Evolutionary conservation across 192 early-diverging fungal species (phyloP).

Genomic region (Podila horticola): DNA sequence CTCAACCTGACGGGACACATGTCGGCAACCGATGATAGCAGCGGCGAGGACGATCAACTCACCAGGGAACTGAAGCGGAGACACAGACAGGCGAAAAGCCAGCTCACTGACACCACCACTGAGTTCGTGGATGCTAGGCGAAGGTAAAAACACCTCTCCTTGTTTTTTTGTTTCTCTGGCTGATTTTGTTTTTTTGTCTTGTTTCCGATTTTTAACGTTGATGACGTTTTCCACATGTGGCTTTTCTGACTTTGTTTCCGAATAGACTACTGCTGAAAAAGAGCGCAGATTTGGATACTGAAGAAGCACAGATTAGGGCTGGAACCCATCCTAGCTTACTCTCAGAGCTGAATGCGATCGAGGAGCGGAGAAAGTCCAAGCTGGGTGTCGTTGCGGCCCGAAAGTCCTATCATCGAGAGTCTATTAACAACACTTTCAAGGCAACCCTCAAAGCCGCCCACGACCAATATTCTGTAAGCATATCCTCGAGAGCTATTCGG

Average conservation of each 20-base stretch:
- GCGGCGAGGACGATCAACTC: conserved; percentile 32
- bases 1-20: conserved; percentile 33
- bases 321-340: conserved; percentile 36
- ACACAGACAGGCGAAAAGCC: conserved; percentile 17
- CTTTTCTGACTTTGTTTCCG: neutral
- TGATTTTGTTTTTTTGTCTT: neutral
- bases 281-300: conserved; percentile 18
- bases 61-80: conserved; percentile 35
- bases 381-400: conserved; percentile 10
- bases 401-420: conserved; percentile 11
- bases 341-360: conserved; percentile 42
- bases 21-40: conserved; percentile 29
- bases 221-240: no score
- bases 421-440: conserved; percentile 27
- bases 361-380: conserved; percentile 25
- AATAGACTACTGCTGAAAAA: conserved; percentile 12
- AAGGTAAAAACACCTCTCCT: conserved; percentile 1
- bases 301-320: conserved; percentile 40
- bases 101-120: conserved; percentile 11
- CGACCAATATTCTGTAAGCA: conserved; percentile 37
- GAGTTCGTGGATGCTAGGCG: conserved; percentile 27
- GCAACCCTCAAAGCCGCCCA: conserved; percentile 36
- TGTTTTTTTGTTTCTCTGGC: neutral
- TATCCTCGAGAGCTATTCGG: neutral
- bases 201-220: neutral